Evolutionary conservation across 176 grass and related monocot genomes (phyloP), one percentile per base, ranked within the genome.

Genomic region (Carex myosuroides): DNA sequence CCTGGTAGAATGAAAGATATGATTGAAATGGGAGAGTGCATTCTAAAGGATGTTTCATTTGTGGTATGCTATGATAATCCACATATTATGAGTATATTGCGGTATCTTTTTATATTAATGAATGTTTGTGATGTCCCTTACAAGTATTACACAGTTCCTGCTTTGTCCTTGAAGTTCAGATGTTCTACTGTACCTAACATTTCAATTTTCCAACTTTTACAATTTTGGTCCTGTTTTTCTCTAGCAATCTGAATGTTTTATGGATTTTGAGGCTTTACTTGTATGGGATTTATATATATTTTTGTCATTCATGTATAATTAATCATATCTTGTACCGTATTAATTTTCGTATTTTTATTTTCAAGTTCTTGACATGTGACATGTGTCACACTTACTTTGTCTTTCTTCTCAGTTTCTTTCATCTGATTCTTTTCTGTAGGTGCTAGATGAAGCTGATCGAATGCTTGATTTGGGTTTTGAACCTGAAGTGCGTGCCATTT

Each of bases 401-500:
- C 18, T 52, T 52, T 72, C 22, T 52, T 26, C 24, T 78, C 48
- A 78, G 22, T 35, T 30, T 16, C 48, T 17, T 80, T 84, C 66
- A 58, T 48, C 0, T 39, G 30, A 5, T 67, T 87, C 14, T 83
- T 53, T 79, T 66, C 39, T 87, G 29, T 81, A 98, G 95, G 95
- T 98, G 87, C 92, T 98, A 67, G 95, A 98, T 89, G 95, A 98
- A 95, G 95, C 95, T 77, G 95, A 98, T 88, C 83, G 95, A 84
- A 98, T 98, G 95, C 91, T 98, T 86, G 95, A 98, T 85, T 84
- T 98, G 91, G 95, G 95, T 80, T 98, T 98, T 74, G 95, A 98
- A 88, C 95, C 95, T 39, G 92, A 98, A 95, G 95, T 98, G 30
- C 92, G 95, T 59, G 89, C 88, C 16, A 98, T 98, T 87, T 91